These are phyloP conservation scores for Crithidia bombi DNA, from an alignment of 208 protist species.

Conservation along the genomic window DNA sequence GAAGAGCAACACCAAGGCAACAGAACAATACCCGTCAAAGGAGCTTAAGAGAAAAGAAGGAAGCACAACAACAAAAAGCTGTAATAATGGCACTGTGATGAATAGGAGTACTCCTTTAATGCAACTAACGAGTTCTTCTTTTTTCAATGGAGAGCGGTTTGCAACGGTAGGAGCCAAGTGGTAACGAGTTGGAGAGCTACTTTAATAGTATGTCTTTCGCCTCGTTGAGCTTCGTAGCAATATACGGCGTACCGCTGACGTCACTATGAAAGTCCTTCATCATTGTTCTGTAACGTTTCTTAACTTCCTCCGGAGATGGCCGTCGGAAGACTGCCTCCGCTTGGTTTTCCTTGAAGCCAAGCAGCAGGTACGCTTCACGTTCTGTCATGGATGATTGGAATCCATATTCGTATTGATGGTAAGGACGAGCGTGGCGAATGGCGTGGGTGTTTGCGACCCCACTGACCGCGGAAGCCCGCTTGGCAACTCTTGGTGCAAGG, in stretches of 20 bases:
- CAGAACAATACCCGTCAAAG: not conserved
- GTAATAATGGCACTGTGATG: not conserved
- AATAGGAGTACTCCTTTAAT: not conserved
- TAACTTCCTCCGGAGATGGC: slow-evolving; percentile 64
- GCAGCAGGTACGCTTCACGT: slow-evolving; percentile 65
- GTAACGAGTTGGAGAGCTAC: no score
- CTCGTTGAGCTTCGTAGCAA: slow-evolving; percentile 86
- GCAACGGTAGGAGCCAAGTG: no score
- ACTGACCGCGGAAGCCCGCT: slow-evolving; percentile 40
- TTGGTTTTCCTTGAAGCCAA: slow-evolving; percentile 58
- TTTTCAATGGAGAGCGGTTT: not conserved
- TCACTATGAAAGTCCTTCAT: slow-evolving; percentile 86
- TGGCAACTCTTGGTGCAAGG: slow-evolving; percentile 57
- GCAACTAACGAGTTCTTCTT: not conserved
- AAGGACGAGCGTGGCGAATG: slow-evolving; percentile 27
- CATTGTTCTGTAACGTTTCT: slow-evolving; percentile 61
- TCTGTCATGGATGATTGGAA: slow-evolving; percentile 72
- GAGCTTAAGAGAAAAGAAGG: not conserved
- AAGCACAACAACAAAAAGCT: not conserved
- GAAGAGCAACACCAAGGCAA: not conserved
- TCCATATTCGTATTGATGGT: slow-evolving; percentile 65
- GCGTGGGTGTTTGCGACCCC: not conserved
- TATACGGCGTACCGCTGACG: slow-evolving; percentile 67
- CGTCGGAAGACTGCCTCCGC: slow-evolving; percentile 30
- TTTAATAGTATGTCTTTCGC: slow-evolving; percentile 64